Percentiles rank a stretch among this genome's conserved stretches.
phyloP scores from a whole-genome alignment of 1,139 yeast genomes.

The Protomyces inouyei region DNA sequence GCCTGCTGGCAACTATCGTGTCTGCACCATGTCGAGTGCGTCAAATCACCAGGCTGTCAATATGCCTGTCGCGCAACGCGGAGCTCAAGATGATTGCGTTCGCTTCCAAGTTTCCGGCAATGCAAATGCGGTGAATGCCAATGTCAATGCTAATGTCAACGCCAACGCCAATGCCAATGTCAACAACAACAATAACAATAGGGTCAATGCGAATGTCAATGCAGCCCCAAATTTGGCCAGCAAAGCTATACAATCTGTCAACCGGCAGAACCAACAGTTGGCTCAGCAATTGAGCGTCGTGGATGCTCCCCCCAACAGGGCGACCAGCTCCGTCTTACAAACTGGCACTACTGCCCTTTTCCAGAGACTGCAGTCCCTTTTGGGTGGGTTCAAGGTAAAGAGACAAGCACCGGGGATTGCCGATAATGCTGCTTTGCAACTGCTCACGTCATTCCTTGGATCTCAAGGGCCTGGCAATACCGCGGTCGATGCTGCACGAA shows the following conservation, averaged over 20 bases:
- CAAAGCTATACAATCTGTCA: background rate
- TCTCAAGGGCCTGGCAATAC: background rate
- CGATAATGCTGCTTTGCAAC: background rate
- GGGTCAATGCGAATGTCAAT: background rate
- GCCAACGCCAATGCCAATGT: background rate
- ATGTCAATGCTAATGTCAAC: background rate
- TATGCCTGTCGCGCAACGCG: background rate
- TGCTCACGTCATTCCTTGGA: background rate
- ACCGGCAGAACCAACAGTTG: background rate
- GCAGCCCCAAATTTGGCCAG: background rate
- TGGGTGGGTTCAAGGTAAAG: background rate
- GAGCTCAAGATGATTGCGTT: background rate
- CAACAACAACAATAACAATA: background rate
- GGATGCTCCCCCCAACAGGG: background rate
- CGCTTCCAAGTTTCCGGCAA: background rate
- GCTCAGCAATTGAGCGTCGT: background rate
- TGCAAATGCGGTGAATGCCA: background rate
- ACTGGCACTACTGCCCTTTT: background rate
- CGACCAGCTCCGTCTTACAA: background rate
- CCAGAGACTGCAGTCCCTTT: background rate
- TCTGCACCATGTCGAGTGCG: slow-evolving; percentile 5
- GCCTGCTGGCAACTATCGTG: background rate
- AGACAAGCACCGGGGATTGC: background rate
- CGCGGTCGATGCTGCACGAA: background rate
- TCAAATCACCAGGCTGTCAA: background rate